Evolutionary conservation across 306 rosid genomes (phyloP).

Genomic region (Cucumis sativus): DNA sequence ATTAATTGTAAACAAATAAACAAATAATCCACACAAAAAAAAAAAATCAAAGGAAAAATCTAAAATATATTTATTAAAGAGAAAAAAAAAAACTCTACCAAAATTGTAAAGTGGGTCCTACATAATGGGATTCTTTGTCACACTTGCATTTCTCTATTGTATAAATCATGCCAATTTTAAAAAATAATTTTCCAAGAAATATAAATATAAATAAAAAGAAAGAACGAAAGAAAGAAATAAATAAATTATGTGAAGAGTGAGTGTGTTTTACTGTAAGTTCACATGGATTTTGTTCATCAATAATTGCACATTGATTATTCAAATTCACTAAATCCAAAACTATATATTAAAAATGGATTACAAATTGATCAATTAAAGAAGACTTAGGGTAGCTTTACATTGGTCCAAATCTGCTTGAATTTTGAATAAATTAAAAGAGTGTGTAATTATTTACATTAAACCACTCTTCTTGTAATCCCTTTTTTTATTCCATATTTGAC

Average conservation of each 20-base stretch:
- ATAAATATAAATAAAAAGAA: not conserved
- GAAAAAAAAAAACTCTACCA: not conserved
- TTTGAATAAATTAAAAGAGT: not conserved
- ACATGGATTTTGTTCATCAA: not conserved
- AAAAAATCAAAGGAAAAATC: not conserved
- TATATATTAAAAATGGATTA: not conserved
- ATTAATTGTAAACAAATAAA: not conserved
- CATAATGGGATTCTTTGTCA: constrained; percentile 7
- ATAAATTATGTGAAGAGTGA: not conserved
- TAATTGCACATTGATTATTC: constrained; percentile 1
- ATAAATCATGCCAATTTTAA: not conserved
- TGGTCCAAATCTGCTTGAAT: not conserved
- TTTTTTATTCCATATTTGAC: not conserved
- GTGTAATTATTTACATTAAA: not conserved
- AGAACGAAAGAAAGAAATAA: not conserved
- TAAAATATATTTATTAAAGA: not conserved
- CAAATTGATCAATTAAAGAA: not conserved
- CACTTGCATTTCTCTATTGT: not conserved
- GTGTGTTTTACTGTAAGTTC: not conserved
- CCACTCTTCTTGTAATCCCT: not conserved
- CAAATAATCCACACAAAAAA: not conserved
- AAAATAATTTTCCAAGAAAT: not conserved
- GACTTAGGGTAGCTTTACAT: not conserved
- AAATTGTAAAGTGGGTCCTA: not conserved
- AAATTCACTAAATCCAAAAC: not conserved